Conservation (phyloP, 805 yeast species). For the Kluyveromyces siamensis region DNA sequence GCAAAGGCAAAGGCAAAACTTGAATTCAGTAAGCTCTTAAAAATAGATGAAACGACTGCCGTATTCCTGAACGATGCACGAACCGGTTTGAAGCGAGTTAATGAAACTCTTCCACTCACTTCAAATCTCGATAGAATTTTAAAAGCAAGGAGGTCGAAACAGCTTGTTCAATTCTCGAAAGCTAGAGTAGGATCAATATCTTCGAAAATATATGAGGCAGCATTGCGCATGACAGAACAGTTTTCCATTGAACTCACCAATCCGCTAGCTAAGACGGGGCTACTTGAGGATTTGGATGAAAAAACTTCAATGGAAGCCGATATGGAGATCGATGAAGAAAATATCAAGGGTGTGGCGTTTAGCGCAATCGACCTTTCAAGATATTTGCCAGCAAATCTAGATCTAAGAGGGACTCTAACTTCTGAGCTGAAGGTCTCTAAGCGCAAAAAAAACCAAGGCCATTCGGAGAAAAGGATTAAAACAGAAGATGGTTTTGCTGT, state of each 20-base stretch:
- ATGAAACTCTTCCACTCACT: slow-evolving; percentile 42
- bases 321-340: slow-evolving; percentile 25
- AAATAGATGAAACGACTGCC: slow-evolving; percentile 16
- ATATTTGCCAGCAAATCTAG: slow-evolving; percentile 33
- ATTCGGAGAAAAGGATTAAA: slow-evolving; percentile 32
- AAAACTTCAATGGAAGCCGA: slow-evolving; percentile 20
- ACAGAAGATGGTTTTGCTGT: slow-evolving; percentile 31
- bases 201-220: slow-evolving; percentile 51
- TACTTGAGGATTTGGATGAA: slow-evolving; percentile 42
- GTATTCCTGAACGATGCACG: slow-evolving; percentile 23
- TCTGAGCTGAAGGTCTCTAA: slow-evolving; percentile 32
- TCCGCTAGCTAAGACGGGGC: slow-evolving; percentile 38
- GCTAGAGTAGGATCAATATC: slow-evolving; percentile 65
- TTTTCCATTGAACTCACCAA: slow-evolving; percentile 36
- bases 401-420: slow-evolving; percentile 38
- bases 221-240: slow-evolving; percentile 51
- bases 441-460: slow-evolving; percentile 24
- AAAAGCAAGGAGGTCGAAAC: slow-evolving; percentile 54
- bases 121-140: slow-evolving; percentile 60
- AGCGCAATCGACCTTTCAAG: slow-evolving; percentile 37
- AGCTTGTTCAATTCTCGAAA: slow-evolving; percentile 52
- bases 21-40: slow-evolving; percentile 30
- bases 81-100: slow-evolving; percentile 36
- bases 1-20: slow-evolving; percentile 44
- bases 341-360: slow-evolving; percentile 27